Base-by-base conservation (phyloP, 2,329 filamentous ascomycete genomes). In the Colletotrichum euphorbiae region DNA sequence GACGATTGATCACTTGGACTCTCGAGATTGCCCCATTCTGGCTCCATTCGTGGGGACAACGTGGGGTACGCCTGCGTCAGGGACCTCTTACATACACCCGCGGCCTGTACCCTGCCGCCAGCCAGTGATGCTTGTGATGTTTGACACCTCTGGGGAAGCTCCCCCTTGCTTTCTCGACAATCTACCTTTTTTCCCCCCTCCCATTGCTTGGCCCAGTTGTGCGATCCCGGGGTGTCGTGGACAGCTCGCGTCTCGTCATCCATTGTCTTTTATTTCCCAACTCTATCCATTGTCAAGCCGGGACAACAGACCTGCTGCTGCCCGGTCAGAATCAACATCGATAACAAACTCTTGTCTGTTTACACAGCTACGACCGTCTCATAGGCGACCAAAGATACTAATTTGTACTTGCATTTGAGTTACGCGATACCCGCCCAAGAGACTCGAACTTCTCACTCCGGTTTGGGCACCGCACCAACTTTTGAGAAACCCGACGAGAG, bases 1-100 rank as follows among this genome's bases (percentile, higher is more conserved):
- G 67, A 71, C 38, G 55, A 50, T 70, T 60, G 67, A 69, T 70
- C 69, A 70, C 51, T 69, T 65, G 66, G 61, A 50, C 48, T 65
- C 45, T 36, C 24, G 58, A 59, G 55, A 63, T 28, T 59, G 63
- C 33, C 63, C 52, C 21, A 59, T 58, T 69, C 54, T 33, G 64
- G 50, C 45, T 38, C 58, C 58, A 50, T 64, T 58, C 58, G 68
- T 70, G 59, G 65, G 48, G 38, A 69, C 67, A 28, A 31, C 67
- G 67, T 69, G 67, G 67, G 67, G 67, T 67, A 67, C 50, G 65
- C 50, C 65, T 69, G 65, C n/a, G 64, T 60, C 68, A 69, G 56
- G 67, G 67, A 57, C 64, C 64, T 48, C 58, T 67, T 62, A 56
- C 64, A 59, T 62, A 56, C 64, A 59, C 68, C 64, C 55, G 58